Base-by-base conservation (phyloP, 306 rosid species). In the Sesbania bispinosa region DNA sequence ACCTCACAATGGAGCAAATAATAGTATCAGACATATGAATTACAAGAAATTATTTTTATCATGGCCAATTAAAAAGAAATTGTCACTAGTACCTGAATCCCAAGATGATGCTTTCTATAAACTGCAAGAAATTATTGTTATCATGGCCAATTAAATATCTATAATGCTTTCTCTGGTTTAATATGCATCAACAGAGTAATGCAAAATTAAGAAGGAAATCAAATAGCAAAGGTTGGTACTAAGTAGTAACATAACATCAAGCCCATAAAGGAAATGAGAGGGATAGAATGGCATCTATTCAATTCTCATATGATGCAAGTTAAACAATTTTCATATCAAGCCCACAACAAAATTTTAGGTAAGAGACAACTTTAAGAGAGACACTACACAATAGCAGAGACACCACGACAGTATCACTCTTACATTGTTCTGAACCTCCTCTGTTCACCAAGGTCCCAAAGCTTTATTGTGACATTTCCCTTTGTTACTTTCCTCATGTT, bases 391-490 rank as follows among this genome's bases (percentile, higher is more conserved):
- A 94, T 94, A 54, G 93, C 97, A 20, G 97, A 80, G 82, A 94
- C 97, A 30, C 95, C 99, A 3, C 99, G 96, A 51, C 99, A 91
- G 72, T 94, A 94, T 53, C 97, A 96, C 82, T 94, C 97, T 97
- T 96, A 94, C 99, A 94, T 91, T 21, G 96, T 74, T 13, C 97
- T 85, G 74, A 93, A 93, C 82, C 98, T 88, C 81, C 93, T 78
- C 77, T 94, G 98, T 50, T 97, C 97, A 75, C 98, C 98, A 63
- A 94, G 97, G 75, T 90, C 98, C 98, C 97, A 94, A 73, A 94
- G 92, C 86, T 94, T 94, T 62, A 94, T 94, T 1, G 96, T 94
- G 47, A 94, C 96, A 52, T 94, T 90, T 60, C 98, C 97, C 78
- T 94, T 90, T 0, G 97, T 91, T 54, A 94, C 97, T 76, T 94